Evolutionary conservation across 257 asterid genomes (phyloP).

Genomic region (Coffea canephora): DNA sequence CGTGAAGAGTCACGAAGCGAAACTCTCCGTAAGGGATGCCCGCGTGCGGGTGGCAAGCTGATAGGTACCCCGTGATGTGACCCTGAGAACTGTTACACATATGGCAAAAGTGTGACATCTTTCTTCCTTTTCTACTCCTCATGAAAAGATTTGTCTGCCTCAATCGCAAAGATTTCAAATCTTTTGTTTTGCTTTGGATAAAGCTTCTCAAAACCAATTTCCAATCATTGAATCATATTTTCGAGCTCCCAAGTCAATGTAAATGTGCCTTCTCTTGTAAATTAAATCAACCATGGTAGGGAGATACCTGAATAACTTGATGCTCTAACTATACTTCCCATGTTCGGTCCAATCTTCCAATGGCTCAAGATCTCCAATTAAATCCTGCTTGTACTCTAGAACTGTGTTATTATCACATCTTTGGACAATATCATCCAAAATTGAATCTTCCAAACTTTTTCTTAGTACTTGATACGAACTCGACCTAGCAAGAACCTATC

Average conservation of each 20-base stretch:
- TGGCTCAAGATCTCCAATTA: slow-evolving; percentile 10
- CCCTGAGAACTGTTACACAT: too few species aligned
- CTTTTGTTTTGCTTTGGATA: slow-evolving; percentile 22
- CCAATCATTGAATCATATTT: slow-evolving; percentile 17
- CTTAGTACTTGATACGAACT: neutral
- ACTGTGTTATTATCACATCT: neutral
- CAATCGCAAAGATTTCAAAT: slow-evolving; percentile 23
- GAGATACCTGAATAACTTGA: slow-evolving; percentile 13
- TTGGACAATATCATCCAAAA: neutral
- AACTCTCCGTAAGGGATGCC: too few species aligned
- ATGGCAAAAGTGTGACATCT: slow-evolving; percentile 23
- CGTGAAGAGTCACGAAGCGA: too few species aligned
- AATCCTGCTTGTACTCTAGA: slow-evolving; percentile 9
- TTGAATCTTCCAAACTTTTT: neutral
- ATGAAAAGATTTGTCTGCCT: slow-evolving; percentile 22
- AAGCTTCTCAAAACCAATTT: slow-evolving; percentile 22
- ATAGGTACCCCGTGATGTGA: too few species aligned
- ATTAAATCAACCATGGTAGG: slow-evolving; percentile 19
- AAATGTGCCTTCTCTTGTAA: slow-evolving; percentile 20
- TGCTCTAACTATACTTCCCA: slow-evolving; percentile 9
- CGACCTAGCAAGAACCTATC: too few species aligned
- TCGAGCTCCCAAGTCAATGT: slow-evolving; percentile 23
- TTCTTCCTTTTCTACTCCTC: slow-evolving; percentile 14
- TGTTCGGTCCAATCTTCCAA: slow-evolving; percentile 17
- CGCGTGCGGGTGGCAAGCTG: too few species aligned